Conservation (phyloP, 2,329 filamentous ascomycete species). For the Chalara sp. region DNA sequence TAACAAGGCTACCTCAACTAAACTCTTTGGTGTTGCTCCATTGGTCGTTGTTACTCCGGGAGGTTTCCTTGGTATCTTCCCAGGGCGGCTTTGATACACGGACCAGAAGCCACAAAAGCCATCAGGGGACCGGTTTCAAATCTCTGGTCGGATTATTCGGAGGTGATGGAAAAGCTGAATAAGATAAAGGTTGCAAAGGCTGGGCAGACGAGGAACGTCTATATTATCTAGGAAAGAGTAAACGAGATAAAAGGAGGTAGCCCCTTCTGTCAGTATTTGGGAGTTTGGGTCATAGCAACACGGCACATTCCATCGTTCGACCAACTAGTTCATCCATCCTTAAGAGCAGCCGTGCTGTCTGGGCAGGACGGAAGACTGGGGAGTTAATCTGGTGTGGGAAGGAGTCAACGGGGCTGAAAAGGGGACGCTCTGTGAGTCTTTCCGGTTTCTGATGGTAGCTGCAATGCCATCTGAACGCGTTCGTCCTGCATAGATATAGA, state of each 20-base stretch:
- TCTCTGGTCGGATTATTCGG: conserved; percentile 14
- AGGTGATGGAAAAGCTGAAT: conserved; percentile 10
- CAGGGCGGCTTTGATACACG: conserved; percentile 6
- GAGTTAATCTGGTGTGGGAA: too few species aligned
- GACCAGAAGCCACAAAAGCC: conserved; percentile 8
- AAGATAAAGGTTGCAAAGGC: conserved; percentile 13
- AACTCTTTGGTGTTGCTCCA: conserved; percentile 4
- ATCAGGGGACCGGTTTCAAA: conserved; percentile 8
- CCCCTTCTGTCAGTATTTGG: conserved; percentile 10
- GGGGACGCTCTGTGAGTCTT: too few species aligned
- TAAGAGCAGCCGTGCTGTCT: neutral
- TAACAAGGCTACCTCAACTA: conserved; percentile 7
- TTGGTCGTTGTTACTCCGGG: conserved; percentile 7
- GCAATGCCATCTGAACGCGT: too few species aligned
- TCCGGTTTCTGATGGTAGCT: too few species aligned
- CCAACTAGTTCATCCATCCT: conserved; percentile 10
- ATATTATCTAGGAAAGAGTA: conserved; percentile 15
- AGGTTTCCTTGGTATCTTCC: conserved; percentile 12
- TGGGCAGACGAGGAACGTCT: conserved; percentile 12
- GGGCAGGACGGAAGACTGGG: neutral
- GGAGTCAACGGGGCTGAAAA: too few species aligned
- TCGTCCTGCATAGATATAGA: too few species aligned
- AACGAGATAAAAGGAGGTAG: conserved; percentile 14
- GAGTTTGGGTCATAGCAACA: conserved; percentile 14
- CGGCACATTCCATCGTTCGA: conserved; percentile 13